Evolutionary conservation across 2,329 filamentous ascomycete genomes (phyloP), one percentile per base, ranked within the genome.

Genomic region (Penicillium sp.): DNA sequence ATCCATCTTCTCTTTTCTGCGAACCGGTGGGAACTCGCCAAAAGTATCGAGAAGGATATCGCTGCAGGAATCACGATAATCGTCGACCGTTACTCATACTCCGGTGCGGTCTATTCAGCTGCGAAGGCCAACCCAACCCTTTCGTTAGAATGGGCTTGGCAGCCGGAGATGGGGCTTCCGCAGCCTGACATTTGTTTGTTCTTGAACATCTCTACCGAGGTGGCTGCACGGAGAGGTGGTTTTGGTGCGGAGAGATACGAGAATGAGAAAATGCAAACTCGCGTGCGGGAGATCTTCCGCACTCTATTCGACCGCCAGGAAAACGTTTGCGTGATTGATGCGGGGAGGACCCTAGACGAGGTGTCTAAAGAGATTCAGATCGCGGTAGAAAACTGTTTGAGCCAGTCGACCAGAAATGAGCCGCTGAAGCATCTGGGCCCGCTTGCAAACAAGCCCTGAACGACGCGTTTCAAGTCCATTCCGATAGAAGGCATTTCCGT

Each of bases 1-100:
- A 91, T 95, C 58, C 90, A 96, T 67, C 77, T 95, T 1, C 77
- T 95, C 18, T 95, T 95, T 69, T 89, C 85, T 50, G 89, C 90
- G 8, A 96, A 96, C 66, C 79, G 90, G 41, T 95, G 90, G 90
- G 90, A 95, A 64, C 67, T 74, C 36, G 69, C 72, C 11, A 63
- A 63, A 27, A 60, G 61, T 38, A 75, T 76, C 33, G 61, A 68
- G 32, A 51, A 65, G 34, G 67, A 73, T 45, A 73, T 96, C 5
- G 71, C 74, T 1, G 67, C 74, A 1, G 90, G 91, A 7, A 83
- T 77, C 18, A 93, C 82, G 0, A 78, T 98, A 29, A 76, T 98
- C 35, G 84, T 91, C 57, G 93, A 98, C 69, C 84, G 93, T 41
- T 98, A 97, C 73, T 95, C 94, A 66, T 91, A 95, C 74, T 93